These are phyloP conservation scores for Geotrichum histeridarum DNA, from an alignment of 1,139 yeast genomes.

Conservation along the genomic window DNA sequence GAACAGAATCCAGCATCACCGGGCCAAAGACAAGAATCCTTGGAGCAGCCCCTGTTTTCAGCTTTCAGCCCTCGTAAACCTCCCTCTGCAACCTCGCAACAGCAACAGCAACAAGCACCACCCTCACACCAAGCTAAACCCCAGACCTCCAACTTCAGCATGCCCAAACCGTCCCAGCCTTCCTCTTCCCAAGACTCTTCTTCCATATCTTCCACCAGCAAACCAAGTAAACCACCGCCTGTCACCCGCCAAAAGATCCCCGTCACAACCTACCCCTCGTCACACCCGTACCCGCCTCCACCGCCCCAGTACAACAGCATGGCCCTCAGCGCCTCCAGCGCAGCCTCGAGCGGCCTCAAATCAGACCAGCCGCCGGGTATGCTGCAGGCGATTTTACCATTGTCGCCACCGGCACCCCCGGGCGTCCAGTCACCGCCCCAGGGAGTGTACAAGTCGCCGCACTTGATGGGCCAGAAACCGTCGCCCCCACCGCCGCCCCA, in stretches of 20 bases:
- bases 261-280: not conserved
- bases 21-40: not conserved
- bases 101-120: conserved; percentile 10
- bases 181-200: conserved; percentile 7
- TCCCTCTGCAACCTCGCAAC: not conserved
- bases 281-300: conserved; percentile 7
- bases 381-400: no score
- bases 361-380: no score
- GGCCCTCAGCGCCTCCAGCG: conserved; percentile 3
- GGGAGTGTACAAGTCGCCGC: not conserved
- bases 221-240: not conserved
- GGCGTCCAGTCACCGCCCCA: not conserved
- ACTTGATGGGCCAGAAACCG: conserved; percentile 2
- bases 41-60: not conserved
- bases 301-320: conserved; percentile 5
- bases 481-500: conserved; percentile 9
- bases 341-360: not conserved
- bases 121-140: conserved; percentile 6
- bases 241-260: not conserved
- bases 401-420: not conserved
- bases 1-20: not conserved
- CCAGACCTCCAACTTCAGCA: conserved; percentile 4
- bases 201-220: conserved; percentile 22
- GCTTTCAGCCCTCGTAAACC: conserved; percentile 8
- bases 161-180: conserved; percentile 5